Conservation (phyloP, 1,284 basidiomycete species). For the Ceratorhiza oryzae-sativae region DNA sequence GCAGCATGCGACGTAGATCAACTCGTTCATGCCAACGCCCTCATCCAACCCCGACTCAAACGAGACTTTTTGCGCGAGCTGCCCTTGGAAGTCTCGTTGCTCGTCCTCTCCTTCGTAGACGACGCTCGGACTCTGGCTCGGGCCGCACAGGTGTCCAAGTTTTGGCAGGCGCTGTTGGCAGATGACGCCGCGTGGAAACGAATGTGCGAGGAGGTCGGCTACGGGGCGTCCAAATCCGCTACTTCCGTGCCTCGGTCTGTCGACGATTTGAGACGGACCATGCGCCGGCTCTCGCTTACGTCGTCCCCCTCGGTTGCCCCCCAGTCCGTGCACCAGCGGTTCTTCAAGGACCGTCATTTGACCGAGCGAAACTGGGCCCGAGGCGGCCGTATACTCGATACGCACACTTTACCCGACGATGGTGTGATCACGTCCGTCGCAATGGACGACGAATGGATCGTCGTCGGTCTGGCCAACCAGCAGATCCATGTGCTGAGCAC, state of each 20-base stretch:
- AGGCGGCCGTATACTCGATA: slow-evolving; percentile 78
- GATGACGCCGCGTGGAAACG: slow-evolving; percentile 88
- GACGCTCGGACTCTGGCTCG: slow-evolving; percentile 79
- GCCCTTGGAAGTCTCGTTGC: slow-evolving; percentile 83
- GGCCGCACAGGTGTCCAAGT: slow-evolving; percentile 74
- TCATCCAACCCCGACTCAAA: slow-evolving; percentile 81
- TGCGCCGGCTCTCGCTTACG: slow-evolving; percentile 29
- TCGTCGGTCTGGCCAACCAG: slow-evolving; percentile 89
- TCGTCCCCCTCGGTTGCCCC: slow-evolving; percentile 24
- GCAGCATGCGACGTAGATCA: slow-evolving; percentile 73
- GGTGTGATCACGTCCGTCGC: slow-evolving; percentile 89
- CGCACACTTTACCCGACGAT: slow-evolving; percentile 74
- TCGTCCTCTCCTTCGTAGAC: slow-evolving; percentile 84
- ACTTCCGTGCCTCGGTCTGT: slow-evolving; percentile 28
- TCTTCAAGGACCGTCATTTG: slow-evolving; percentile 80
- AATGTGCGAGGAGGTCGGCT: slow-evolving; percentile 73
- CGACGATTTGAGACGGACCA: slow-evolving; percentile 5
- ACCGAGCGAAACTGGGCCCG: slow-evolving; percentile 86
- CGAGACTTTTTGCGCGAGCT: slow-evolving; percentile 86
- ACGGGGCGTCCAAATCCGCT: slow-evolving; percentile 47
- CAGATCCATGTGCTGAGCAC: slow-evolving; percentile 90
- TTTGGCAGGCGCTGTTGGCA: slow-evolving; percentile 79
- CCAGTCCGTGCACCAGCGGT: slow-evolving; percentile 60
- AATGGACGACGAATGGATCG: slow-evolving; percentile 84
- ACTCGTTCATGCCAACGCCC: slow-evolving; percentile 76